These are phyloP conservation scores for Mycena olivaceomarginata DNA, from an alignment of 768 basidiomycete species.

Conservation along the genomic window DNA sequence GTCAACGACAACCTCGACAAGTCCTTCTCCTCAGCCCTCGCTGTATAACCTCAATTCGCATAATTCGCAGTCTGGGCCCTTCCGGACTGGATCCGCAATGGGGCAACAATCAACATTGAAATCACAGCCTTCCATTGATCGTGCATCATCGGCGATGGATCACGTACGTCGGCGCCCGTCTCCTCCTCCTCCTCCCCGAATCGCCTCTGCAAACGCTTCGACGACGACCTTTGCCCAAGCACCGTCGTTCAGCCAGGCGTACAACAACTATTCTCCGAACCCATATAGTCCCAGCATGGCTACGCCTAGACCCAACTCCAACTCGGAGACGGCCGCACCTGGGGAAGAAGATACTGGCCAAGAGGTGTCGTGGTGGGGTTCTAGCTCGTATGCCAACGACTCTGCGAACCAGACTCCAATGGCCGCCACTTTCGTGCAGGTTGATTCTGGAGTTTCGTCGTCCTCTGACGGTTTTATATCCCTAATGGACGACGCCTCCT, in stretches of 20 bases:
- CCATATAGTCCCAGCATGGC: conserved; percentile 57
- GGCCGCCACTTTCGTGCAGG: conserved; percentile 76
- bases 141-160: conserved; percentile 88
- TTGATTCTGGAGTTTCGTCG: conserved; percentile 63
- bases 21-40: conserved; percentile 85
- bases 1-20: conserved; percentile 83
- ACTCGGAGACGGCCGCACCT: conserved; percentile 40
- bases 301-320: conserved; percentile 55
- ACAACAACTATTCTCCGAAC: conserved; percentile 60
- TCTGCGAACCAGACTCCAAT: conserved; percentile 76
- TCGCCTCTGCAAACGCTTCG: conserved; percentile 70
- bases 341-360: conserved; percentile 56
- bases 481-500: conserved; percentile 81
- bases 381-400: conserved; percentile 59
- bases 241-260: conserved; percentile 57
- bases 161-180: conserved; percentile 75
- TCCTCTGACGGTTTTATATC: conserved; percentile 85
- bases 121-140: conserved; percentile 74
- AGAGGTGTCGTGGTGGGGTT: conserved; percentile 81
- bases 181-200: conserved; percentile 68
- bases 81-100: conserved; percentile 83
- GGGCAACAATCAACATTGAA: conserved; percentile 68
- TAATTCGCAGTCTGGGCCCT: conserved; percentile 41
- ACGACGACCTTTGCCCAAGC: conserved; percentile 71
- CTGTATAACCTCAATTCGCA: conserved; percentile 59